Evolutionary conservation across 176 grass and related monocot genomes (phyloP), one percentile per base, ranked within the genome.

Genomic region (Luzula sylvatica): DNA sequence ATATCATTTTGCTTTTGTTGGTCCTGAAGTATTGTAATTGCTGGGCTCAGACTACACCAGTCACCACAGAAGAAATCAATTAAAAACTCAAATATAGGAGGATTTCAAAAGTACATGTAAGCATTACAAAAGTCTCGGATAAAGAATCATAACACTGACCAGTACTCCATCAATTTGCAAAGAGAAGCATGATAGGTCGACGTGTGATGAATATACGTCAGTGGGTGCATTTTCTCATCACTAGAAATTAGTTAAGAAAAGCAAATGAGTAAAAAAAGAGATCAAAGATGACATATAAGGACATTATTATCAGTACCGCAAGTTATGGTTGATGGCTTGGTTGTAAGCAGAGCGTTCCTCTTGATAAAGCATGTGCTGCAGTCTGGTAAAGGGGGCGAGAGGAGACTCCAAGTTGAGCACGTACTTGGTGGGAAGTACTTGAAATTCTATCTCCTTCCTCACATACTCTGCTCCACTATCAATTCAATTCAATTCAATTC

Each of bases 261-360:
- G 23, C 2, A 39, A 42, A 11, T 4, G 7, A 22, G 56, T 20
- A n/a, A 66, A 53, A 59, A 44, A 41, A 59, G 12, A 64, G 56
- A 61, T 42, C 17, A 11, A 30, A 32, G 8, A 1, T 19, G 16
- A 1, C n/a, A 15, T 13, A 49, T 30, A 32, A 35, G 41, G 11
- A 48, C 11, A 30, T 48, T 18, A 63, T 7, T 44, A 20, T 18
- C n/a, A 30, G 16, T 83, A 98, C 92, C 78, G 27, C 27, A 87
- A 66, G 68, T 87, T 87, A 56, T 90, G 78, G 55, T 67, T 64
- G 66, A 98, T 87, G 32, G 86, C 85, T 98, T 98, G 92, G 45
- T 87, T 90, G 73, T 90, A 98, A 49, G 92, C 86, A n/a, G 81
- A 87, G 54, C 49, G 48, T 54, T 98, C 92, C 78, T 98, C 92